Conservation (phyloP, 2,329 filamentous ascomycete species). For the Aspergillus aculeatus region DNA sequence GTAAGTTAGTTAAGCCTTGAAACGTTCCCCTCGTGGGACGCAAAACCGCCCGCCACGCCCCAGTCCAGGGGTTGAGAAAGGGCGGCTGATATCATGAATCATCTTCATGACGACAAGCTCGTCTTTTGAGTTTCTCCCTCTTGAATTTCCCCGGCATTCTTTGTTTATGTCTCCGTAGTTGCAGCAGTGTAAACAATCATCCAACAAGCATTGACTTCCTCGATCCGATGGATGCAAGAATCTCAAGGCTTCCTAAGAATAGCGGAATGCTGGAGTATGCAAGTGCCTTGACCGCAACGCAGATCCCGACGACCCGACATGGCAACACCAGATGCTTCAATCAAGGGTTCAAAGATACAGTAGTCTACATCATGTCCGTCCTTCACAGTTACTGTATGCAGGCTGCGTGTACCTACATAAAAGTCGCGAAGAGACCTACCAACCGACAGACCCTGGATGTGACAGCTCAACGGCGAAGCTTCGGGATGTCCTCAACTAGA, state of each 20-base stretch:
- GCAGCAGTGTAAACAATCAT: background rate
- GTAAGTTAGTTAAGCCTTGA: background rate
- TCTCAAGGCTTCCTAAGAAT: background rate
- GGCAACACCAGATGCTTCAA: background rate
- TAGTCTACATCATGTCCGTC: background rate
- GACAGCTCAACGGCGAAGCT: conserved; percentile 6
- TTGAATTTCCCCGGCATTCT: background rate
- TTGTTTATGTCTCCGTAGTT: background rate
- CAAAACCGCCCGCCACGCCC: background rate
- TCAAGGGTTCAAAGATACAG: background rate
- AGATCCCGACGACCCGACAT: conserved; percentile 1
- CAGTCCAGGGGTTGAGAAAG: too few species aligned
- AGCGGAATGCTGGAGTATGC: background rate
- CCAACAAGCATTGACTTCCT: too few species aligned
- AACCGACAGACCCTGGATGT: conserved; percentile 4
- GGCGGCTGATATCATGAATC: too few species aligned
- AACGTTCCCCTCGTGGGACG: background rate
- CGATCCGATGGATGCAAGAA: background rate
- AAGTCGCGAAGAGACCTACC: background rate
- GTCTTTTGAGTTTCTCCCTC: too few species aligned
- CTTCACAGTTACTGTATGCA: conserved; percentile 7
- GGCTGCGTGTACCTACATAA: conserved; percentile 14
- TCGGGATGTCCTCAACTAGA: background rate
- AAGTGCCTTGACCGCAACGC: background rate
- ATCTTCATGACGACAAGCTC: too few species aligned